Conservation (phyloP, 2,329 filamentous ascomycete genomes). For the Rosellinia necatrix region DNA sequence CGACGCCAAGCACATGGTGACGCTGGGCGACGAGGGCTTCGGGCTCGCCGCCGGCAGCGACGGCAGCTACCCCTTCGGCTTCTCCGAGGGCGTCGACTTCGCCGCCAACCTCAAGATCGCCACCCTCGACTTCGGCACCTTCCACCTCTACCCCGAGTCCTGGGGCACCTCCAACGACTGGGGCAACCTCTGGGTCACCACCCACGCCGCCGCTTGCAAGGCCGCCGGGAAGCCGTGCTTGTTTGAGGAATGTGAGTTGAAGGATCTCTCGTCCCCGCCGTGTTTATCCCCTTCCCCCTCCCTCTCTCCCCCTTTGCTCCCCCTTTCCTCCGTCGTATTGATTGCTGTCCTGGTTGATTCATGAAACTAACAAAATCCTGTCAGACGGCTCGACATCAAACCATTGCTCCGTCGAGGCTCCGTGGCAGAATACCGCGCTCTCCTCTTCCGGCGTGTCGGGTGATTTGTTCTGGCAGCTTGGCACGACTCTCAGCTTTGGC, state of each 20-base stretch:
- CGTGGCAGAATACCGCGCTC: constrained; percentile 40
- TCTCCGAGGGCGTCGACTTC: constrained; percentile 57
- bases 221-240: constrained; percentile 47
- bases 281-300: background rate
- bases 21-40: constrained; percentile 62
- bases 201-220: constrained; percentile 46
- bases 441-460: constrained; percentile 35
- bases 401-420: constrained; percentile 38
- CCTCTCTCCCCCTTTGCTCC: background rate
- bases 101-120: constrained; percentile 42
- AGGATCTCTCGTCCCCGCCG: background rate
- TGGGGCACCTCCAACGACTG: constrained; percentile 44
- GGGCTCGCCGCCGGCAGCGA: constrained; percentile 45
- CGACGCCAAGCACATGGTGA: constrained; percentile 66
- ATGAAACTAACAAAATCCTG: background rate
- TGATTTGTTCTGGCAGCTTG: constrained; percentile 42
- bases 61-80: constrained; percentile 59
- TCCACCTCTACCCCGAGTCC: constrained; percentile 46
- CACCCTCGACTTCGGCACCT: constrained; percentile 40
- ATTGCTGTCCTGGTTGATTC: background rate
- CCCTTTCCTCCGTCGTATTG: background rate
- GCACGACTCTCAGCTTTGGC: constrained; percentile 45
- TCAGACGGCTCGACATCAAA: constrained; percentile 36
- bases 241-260: constrained; percentile 48
- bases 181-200: constrained; percentile 44